Base-by-base conservation (phyloP, 768 basidiomycete genomes). In the Termitomyces sp. region DNA sequence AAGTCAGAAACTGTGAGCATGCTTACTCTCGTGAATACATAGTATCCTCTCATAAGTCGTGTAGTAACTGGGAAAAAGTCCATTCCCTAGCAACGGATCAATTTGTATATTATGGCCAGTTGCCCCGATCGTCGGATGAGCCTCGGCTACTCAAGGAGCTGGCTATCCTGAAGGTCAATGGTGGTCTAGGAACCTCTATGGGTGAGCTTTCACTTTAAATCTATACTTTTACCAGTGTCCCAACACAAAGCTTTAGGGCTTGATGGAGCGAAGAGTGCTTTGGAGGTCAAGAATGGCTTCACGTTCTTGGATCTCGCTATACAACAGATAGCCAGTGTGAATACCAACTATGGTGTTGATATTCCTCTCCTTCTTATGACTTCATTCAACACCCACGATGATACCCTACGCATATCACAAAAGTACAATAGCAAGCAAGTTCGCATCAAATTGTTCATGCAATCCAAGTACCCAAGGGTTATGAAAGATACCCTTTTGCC, bases 341-440 rank as follows among this genome's bases (percentile, higher is more conserved):
- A 92, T 76, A 81, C 81, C 47, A 77, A 77, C 26, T 73, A 83
- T 66, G 78, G 79, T 63, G 82, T 86, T 70, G 84, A 94, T 71
- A 86, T 94, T 40, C 91, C 90, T 14, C 85, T 94, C 65, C 83
- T 94, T 71, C 81, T 94, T 65, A 92, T 94, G 93, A 94, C 91
- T 64, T 92, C 90, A 35, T 94, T 94, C 80, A 92, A 91, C 77
- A 94, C 91, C 26, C 86, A 91, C 68, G 88, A 92, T 45, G 91
- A 94, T 69, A 93, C 91, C 35, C 78, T 86, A 57, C 85, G 88
- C 62, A 86, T 93, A 75, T 85, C 90, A 67, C 87, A 91, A 71
- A 93, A 92, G 72, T 91, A 94, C 71, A 79, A 83, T 55, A 86
- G 87, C 72, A 88, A 89, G 71, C 85, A 87, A 68, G 81, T 94